Evolutionary conservation across 176 grass and related monocot genomes (phyloP).

Genomic region (Themeda triandra): DNA sequence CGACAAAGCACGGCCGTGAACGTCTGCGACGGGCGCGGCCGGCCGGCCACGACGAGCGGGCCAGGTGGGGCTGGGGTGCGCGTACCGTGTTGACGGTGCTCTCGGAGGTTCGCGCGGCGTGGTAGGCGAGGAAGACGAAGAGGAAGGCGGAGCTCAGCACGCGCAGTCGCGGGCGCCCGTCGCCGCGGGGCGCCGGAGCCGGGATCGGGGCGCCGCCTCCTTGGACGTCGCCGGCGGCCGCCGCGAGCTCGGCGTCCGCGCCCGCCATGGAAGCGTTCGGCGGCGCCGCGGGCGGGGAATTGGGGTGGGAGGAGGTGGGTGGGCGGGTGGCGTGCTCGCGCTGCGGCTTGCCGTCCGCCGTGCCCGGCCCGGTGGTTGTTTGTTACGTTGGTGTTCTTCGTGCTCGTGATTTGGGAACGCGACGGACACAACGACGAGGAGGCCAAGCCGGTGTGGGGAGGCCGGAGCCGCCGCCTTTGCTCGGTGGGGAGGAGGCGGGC

Average conservation of each 20-base stretch:
- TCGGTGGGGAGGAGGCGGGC: no score
- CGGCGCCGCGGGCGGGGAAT: background rate
- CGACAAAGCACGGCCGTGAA: no score
- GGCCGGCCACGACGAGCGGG: no score
- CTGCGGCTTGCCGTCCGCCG: background rate
- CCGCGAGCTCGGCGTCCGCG: background rate
- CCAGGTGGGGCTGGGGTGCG: no score
- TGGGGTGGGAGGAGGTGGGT: background rate
- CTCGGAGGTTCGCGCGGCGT: constrained; percentile 89
- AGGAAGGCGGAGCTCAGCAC: constrained; percentile 85
- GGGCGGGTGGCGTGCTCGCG: background rate
- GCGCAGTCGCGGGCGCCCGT: constrained; percentile 42
- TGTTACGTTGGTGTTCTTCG: no score
- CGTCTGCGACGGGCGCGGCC: no score
- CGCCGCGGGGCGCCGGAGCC: background rate
- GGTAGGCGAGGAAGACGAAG: constrained; percentile 95
- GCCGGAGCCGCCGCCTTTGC: no score
- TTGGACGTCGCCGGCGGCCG: constrained; percentile 28
- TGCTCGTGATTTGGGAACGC: background rate
- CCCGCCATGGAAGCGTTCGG: no score
- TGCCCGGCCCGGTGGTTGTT: no score
- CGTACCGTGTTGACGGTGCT: constrained; percentile 91
- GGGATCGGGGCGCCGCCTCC: constrained; percentile 28
- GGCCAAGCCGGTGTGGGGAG: no score
- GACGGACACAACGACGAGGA: background rate